Evolutionary conservation across 2,329 filamentous ascomycete genomes (phyloP).

Genomic region (Diaporthe australafricana): DNA sequence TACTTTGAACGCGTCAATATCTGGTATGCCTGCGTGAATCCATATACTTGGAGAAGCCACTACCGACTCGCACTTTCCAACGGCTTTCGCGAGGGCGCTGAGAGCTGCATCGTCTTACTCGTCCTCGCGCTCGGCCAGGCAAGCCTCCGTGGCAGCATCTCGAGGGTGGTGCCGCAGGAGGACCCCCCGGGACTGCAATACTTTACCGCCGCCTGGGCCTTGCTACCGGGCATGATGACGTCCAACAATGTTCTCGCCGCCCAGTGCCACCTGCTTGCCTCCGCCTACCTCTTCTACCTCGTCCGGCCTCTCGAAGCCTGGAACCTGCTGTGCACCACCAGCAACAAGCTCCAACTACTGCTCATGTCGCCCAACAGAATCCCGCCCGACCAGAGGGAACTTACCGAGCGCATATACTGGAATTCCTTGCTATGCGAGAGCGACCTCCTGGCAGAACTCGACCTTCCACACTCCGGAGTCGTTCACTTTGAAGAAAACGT

Average conservation of each 20-base stretch:
- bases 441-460: slow-evolving; percentile 82
- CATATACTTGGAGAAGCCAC: slow-evolving; percentile 81
- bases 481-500: slow-evolving; percentile 86
- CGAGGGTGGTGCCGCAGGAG: slow-evolving; percentile 73
- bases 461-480: slow-evolving; percentile 85
- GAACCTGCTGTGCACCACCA: slow-evolving; percentile 82
- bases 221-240: slow-evolving; percentile 83
- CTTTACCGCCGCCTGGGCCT: slow-evolving; percentile 83
- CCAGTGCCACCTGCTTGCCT: slow-evolving; percentile 83
- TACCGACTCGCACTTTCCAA: slow-evolving; percentile 81
- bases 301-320: slow-evolving; percentile 86
- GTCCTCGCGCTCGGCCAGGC: slow-evolving; percentile 83
- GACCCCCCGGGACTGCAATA: slow-evolving; percentile 82
- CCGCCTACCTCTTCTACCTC: slow-evolving; percentile 85
- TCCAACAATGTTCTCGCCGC: slow-evolving; percentile 81
- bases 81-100: slow-evolving; percentile 81
- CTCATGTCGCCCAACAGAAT: slow-evolving; percentile 80
- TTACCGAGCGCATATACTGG: slow-evolving; percentile 86
- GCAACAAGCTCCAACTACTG: slow-evolving; percentile 83
- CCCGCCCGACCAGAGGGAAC: slow-evolving; percentile 75
- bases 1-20: slow-evolving; percentile 86
- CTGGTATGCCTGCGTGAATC: slow-evolving; percentile 89
- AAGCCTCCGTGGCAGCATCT: slow-evolving; percentile 80
- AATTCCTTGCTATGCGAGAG: slow-evolving; percentile 85
- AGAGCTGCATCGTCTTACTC: slow-evolving; percentile 84